Evolutionary conservation across 139 green algal genomes (phyloP).

Genomic region (Haematococcus sp.): DNA sequence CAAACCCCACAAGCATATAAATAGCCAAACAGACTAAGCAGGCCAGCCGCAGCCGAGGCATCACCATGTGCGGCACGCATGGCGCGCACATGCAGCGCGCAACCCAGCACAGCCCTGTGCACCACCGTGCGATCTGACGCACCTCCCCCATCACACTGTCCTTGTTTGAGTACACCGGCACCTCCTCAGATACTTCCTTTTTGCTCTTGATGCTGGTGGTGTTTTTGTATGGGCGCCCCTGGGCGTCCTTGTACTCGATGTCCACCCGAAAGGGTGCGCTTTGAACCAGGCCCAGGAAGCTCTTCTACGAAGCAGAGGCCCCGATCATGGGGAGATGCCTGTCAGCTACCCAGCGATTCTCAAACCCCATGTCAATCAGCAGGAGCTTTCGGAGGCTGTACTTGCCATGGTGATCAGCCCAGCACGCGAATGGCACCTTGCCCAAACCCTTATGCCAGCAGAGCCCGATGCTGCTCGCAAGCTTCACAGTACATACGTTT

Average conservation of each 20-base stretch:
- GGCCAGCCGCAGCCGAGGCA: no score
- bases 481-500: no score
- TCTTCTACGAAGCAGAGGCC: conserved; percentile 37
- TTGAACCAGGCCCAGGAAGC: conserved; percentile 54
- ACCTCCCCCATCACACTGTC: conserved; percentile 76
- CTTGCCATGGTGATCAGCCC: no score
- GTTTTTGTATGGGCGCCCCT: conserved; percentile 47
- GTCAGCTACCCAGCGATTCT: no score
- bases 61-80: not conserved
- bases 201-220: conserved; percentile 46
- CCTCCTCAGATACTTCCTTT: conserved; percentile 54
- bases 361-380: no score
- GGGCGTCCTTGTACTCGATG: conserved; percentile 49
- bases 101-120: not conserved
- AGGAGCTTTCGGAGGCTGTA: no score
- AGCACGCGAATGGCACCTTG: no score
- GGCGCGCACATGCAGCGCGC: not conserved
- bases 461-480: no score
- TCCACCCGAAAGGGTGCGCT: conserved; percentile 43
- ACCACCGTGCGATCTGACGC: not conserved
- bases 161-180: conserved; percentile 77
- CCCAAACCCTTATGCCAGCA: no score
- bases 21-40: not conserved
- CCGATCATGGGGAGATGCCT: no score
- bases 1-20: no score